Percentiles rank a stretch among this genome's conserved stretches.
Conservation (phyloP, 768 basidiomycete species). For the Podaxis sp. region DNA sequence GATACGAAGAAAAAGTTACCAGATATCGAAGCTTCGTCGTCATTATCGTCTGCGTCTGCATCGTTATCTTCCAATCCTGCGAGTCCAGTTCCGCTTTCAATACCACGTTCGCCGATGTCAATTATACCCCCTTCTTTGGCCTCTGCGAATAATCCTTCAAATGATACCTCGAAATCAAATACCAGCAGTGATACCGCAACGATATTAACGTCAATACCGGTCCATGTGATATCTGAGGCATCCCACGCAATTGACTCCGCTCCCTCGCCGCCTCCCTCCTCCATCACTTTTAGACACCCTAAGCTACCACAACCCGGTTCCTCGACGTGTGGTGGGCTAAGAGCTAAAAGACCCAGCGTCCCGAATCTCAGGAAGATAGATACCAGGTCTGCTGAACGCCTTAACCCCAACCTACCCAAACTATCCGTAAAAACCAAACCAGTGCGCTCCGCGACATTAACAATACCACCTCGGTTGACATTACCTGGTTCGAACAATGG, state of each 20-base stretch:
- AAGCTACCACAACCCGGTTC: constrained; percentile 39
- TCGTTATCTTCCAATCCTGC: constrained; percentile 17
- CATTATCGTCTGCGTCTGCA: constrained; percentile 31
- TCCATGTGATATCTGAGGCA: constrained; percentile 9
- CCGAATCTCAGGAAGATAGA: constrained; percentile 62
- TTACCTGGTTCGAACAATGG: constrained; percentile 20
- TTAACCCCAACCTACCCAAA: constrained; percentile 47
- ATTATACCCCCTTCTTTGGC: constrained; percentile 51
- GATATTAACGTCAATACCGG: constrained; percentile 13
- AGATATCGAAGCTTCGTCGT: constrained; percentile 53
- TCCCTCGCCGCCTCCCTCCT: constrained; percentile 69
- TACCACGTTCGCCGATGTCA: constrained; percentile 50
- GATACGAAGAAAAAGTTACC: constrained; percentile 57
- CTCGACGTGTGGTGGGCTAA: constrained; percentile 30
- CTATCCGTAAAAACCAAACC: constrained; percentile 62
- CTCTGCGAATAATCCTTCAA: constrained; percentile 22
- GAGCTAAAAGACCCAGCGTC: constrained; percentile 42
- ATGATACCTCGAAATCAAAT: constrained; percentile 19
- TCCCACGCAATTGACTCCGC: constrained; percentile 39
- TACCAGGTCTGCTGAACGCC: constrained; percentile 55
- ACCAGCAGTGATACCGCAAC: constrained; percentile 8
- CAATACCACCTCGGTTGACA: constrained; percentile 46
- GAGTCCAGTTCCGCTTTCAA: constrained; percentile 20
- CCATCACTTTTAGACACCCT: constrained; percentile 46
- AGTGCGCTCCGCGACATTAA: constrained; percentile 55